Evolutionary conservation across 257 asterid species (phyloP).

Genomic region (Nicotiana tomentosiformis): DNA sequence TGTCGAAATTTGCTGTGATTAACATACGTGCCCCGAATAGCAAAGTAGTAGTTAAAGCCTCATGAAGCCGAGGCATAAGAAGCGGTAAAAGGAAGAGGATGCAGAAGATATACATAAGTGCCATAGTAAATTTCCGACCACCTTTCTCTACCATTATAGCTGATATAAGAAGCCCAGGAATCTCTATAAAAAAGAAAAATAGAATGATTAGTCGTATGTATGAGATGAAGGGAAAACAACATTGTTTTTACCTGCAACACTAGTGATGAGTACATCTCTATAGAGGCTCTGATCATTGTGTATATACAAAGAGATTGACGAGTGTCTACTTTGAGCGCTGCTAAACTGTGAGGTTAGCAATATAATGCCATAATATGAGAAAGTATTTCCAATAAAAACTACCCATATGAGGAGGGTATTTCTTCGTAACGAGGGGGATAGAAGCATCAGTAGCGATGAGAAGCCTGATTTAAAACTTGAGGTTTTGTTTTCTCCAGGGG

Average conservation of each 20-base stretch:
- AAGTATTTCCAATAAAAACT: conserved; percentile 51
- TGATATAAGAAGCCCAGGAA: conserved; percentile 62
- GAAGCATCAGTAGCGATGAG: conserved; percentile 33
- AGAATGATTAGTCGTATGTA: not conserved
- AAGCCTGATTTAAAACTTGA: conserved; percentile 20
- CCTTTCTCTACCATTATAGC: conserved; percentile 56
- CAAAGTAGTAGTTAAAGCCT: conserved; percentile 38
- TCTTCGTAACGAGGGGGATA: conserved; percentile 37
- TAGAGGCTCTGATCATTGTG: conserved; percentile 37
- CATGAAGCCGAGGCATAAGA: conserved; percentile 29
- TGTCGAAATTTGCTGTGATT: conserved; percentile 45
- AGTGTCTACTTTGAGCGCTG: conserved; percentile 47
- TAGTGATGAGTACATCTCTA: conserved; percentile 51
- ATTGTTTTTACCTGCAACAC: conserved; percentile 57
- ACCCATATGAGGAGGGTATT: conserved; percentile 61
- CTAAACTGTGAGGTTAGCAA: conserved; percentile 72
- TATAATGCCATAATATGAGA: conserved; percentile 66
- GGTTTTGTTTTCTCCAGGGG: conserved; percentile 8
- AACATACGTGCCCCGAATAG: conserved; percentile 72
- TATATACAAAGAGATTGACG: conserved; percentile 13
- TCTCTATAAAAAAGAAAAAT: conserved; percentile 21
- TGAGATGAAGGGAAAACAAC: not conserved
- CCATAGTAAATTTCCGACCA: conserved; percentile 69
- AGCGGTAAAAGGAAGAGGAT: conserved; percentile 52
- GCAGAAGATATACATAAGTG: conserved; percentile 36